Evolutionary conservation across 495 filamentous ascomycete genomes (phyloP), one percentile per base, ranked within the genome.

Genomic region (Neurospora tetrasperma): DNA sequence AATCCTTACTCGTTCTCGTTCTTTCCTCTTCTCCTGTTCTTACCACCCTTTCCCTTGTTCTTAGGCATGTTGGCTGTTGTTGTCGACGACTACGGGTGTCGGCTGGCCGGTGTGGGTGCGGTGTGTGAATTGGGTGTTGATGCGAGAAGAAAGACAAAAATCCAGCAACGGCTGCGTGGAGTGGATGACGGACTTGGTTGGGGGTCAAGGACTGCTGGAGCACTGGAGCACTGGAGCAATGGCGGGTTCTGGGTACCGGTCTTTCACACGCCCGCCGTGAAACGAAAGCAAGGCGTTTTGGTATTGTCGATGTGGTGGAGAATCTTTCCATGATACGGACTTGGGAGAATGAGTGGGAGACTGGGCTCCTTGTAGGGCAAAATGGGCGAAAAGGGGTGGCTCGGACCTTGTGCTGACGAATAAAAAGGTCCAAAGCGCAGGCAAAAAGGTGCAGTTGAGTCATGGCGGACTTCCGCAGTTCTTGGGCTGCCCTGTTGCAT

Each of bases 1-100:
- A 62, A 69, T 71, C 72, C 79, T 74, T 74, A 80, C 79, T 86
- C 84, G 87, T 98, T 98, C 87, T 99, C 96, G 88, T 99, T 99
- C 93, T 98, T 99, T 84, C 96, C 96, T 84, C 96, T 91, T 86
- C 96, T 90, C 82, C 96, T 86, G 85, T 99, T 99, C 88, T 98
- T 99, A 87, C 96, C 96, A 82, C 96, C 96, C 92, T 98, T 80
- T 79, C 78, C 78, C 75, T 80, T 78, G 46, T 79, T 79, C 76
- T 80, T 77, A 38, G 76, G 79, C 79, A 80, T 80, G 16, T 73
- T 79, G 74, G 41, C 66, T 23, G 68, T 62, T 69, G 73, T 48
- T 16, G 66, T 35, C 35, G 35, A 43, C 35, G 23, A 23, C 42
- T 3, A 70, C 39, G 71, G 54, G 54, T 66, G 27, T 66, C 54